Base-by-base conservation (phyloP, 2,329 filamentous ascomycete species). In the Penicillium sclerotigenum region DNA sequence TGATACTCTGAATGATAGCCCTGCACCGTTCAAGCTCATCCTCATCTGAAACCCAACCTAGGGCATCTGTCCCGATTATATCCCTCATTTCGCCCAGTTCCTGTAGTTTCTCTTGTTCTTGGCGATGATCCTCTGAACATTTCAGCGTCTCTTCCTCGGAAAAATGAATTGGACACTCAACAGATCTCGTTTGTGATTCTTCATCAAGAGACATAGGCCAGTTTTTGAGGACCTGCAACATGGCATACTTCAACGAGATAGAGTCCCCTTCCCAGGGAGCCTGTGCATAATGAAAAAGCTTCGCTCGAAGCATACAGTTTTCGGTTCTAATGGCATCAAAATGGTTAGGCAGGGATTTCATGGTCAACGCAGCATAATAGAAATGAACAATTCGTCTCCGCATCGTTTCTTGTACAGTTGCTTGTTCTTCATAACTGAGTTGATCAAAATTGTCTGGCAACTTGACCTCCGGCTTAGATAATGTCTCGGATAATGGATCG, bases 201-300 rank as follows among this genome's bases (percentile, higher is more conserved):
- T 38, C 53, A 56, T 60, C 59, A 7, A 60, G 28, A 16, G 37
- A 45, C 47, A 67, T 60, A 33, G 63, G 65, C 66, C 62, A 71
- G 38, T 65, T 65, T 24, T 45, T 52, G 11, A 51, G 54, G 0
- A 56, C 58, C 33, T 68, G 62, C 2, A 68, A 47, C 4, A 71
- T 61, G 9, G 52, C 47, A 51, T 65, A 56, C 37, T 65, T 66
- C 7, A 72, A 52, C 3, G 61, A 60, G 2, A 68, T 20, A 16
- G 58, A 63, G 43, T 71, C 63, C 0, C 70, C 69, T 60, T 72
- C 67, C 69, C 65, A 72, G 1, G 66, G 68, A n/a, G 57, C 55
- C 14, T 58, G 36, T 3, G 63, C 61, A 47, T 52, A 49, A 20
- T 60, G 43, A 46, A 68, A 71, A 11, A 69, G 45, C 37, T 69